Evolutionary conservation across 208 protist genomes (phyloP), one percentile per base, ranked within the genome.

Genomic region (Angomonas ambiguus): DNA sequence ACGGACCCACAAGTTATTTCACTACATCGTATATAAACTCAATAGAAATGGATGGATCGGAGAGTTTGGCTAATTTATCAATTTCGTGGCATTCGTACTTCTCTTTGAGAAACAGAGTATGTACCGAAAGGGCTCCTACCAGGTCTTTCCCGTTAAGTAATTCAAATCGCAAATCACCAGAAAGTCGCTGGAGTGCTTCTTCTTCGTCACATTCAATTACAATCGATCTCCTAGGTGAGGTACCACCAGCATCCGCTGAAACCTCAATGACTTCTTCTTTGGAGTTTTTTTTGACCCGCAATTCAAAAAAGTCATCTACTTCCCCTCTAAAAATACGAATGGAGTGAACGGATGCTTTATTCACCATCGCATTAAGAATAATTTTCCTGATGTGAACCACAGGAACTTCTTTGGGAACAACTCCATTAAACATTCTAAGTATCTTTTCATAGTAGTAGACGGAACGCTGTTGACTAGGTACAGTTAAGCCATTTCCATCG

Each of bases 401-500:
- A 10, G 83, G 77, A 24, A 79, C 31, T 20, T 62, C 31, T 6
- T 11, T 59, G 22, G 84, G 76, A n/a, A 85, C 69, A 22, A 76
- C 33, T 25, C 82, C 79, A 22, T 41, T 51, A 61, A 76, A 83
- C 11, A 78, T 60, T n/a, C 51, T 24, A 59, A 77, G 51, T 22
- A 91, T 69, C 3, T 58, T 61, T 41, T 82, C 77, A 62, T 89
- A 93, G 63, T 95, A 95, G 38, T 66, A 25, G 2, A 93, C 82
- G 55, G 82, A 91, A 0, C 89, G 72, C 11, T 62, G 77, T 65
- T 95, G 89, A 60, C 74, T 85, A 1, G 86, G 86, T 30, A 97
- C 94, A 20, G 93, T 98, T 10, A 98, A 80, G 3, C 96, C 93
- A 22, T 82, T 79, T 3, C 87, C 87, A 53, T 97, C 77, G 4